Percentiles rank a stretch among this genome's conserved stretches.
These are phyloP conservation scores for Delitschia confertaspora DNA, from an alignment of 495 filamentous ascomycete genomes.

Conservation along the genomic window DNA sequence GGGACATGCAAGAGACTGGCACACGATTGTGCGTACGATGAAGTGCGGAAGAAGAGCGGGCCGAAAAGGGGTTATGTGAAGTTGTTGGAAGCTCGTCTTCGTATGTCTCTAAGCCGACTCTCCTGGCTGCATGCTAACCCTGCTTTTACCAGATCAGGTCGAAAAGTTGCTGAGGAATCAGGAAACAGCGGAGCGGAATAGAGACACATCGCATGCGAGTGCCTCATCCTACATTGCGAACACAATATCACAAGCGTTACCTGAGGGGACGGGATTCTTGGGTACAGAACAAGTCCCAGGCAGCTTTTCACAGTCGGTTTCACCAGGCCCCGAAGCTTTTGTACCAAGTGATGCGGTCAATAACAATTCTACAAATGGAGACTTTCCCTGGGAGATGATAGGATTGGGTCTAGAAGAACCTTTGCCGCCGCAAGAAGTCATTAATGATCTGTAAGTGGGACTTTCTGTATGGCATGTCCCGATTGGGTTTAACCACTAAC, in stretches of 20 bases:
- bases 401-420: slow-evolving; percentile 87
- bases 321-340: slow-evolving; percentile 19
- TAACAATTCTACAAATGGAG: slow-evolving; percentile 26
- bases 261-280: slow-evolving; percentile 6
- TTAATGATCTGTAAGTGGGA: slow-evolving; percentile 72
- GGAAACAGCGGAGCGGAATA: slow-evolving; percentile 33
- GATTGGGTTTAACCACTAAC: slow-evolving; percentile 10
- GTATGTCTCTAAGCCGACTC: slow-evolving; percentile 45
- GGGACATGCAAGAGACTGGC: slow-evolving; percentile 83
- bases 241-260: slow-evolving; percentile 6
- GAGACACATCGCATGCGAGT: slow-evolving; percentile 9
- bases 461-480: neutral
- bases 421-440: slow-evolving; percentile 74
- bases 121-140: slow-evolving; percentile 16
- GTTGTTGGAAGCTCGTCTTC: slow-evolving; percentile 85
- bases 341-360: slow-evolving; percentile 19
- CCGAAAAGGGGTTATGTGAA: slow-evolving; percentile 98
- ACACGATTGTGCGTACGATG: slow-evolving; percentile 91
- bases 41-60: slow-evolving; percentile 93
- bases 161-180: slow-evolving; percentile 81
- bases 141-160: slow-evolving; percentile 80
- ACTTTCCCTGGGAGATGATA: slow-evolving; percentile 77
- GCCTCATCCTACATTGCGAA: slow-evolving; percentile 18
- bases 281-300: slow-evolving; percentile 3
- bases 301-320: slow-evolving; percentile 17